phyloP scores from a whole-genome alignment of 2,329 filamentous ascomycete species.

The Pestalotiopsis sp. region DNA sequence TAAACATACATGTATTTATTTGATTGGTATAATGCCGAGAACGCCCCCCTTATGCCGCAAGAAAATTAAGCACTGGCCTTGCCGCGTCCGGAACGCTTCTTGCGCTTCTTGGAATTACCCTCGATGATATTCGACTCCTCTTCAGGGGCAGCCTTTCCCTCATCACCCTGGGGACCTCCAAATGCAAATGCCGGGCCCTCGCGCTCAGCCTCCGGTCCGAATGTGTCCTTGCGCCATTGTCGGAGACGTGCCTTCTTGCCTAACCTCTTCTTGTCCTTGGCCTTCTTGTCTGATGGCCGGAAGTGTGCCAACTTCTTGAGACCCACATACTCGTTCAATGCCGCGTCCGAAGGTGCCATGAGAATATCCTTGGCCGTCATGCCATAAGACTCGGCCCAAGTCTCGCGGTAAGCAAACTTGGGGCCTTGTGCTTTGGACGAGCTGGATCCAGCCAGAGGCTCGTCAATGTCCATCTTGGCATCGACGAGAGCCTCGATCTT shows the following conservation, averaged over 20 bases:
- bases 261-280: slow-evolving; percentile 81
- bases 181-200: slow-evolving; percentile 62
- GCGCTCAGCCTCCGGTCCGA: slow-evolving; percentile 60
- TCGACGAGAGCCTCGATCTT: slow-evolving; percentile 88
- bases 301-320: slow-evolving; percentile 94
- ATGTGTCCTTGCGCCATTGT: slow-evolving; percentile 76
- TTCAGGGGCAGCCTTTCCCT: slow-evolving; percentile 26
- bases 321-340: slow-evolving; percentile 87
- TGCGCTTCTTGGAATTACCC: slow-evolving; percentile 35
- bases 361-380: slow-evolving; percentile 90
- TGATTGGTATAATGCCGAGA: slow-evolving; percentile 3
- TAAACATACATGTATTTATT: not conserved
- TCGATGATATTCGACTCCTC: slow-evolving; percentile 36
- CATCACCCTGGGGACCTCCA: slow-evolving; percentile 36
- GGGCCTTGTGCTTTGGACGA: slow-evolving; percentile 22
- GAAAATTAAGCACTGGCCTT: slow-evolving; percentile 2
- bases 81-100: slow-evolving; percentile 18
- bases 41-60: not conserved
- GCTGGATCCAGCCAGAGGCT: slow-evolving; percentile 57
- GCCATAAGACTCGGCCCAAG: slow-evolving; percentile 86
- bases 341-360: slow-evolving; percentile 79
- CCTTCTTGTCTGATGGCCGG: slow-evolving; percentile 86
- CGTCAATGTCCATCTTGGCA: slow-evolving; percentile 74
- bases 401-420: slow-evolving; percentile 92
- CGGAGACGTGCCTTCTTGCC: slow-evolving; percentile 90